phyloP scores from a whole-genome alignment of 352 stramenopile genomes.

The Elongisporangium senticosum region DNA sequence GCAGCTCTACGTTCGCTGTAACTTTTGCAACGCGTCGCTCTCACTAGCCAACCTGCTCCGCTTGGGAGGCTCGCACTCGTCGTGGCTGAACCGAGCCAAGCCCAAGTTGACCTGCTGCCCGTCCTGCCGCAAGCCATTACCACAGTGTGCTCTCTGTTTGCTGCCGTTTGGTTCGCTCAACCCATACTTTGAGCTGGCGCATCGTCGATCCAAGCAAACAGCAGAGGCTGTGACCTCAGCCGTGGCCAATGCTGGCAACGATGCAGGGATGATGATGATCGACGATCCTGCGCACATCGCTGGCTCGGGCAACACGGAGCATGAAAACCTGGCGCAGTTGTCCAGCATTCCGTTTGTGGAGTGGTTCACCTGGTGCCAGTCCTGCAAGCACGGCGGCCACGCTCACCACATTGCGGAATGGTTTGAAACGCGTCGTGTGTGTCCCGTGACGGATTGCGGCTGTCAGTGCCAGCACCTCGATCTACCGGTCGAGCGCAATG shows the following conservation, averaged over 20 bases:
- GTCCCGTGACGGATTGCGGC: conserved; percentile 91
- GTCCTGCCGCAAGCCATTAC: conserved; percentile 91
- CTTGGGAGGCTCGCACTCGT: conserved; percentile 87
- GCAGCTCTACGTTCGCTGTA: conserved; percentile 93
- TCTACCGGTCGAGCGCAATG: conserved; percentile 41
- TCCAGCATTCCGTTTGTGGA: conserved; percentile 93
- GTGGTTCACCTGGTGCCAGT: conserved; percentile 95
- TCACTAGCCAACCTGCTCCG: conserved; percentile 86
- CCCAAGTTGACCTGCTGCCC: conserved; percentile 88
- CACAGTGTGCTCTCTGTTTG: conserved; percentile 91
- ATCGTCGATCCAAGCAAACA: conserved; percentile 62
- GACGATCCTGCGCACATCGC: conserved; percentile 34
- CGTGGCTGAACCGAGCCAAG: conserved; percentile 84
- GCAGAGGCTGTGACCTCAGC: conserved; percentile 41
- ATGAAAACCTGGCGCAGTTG: conserved; percentile 85
- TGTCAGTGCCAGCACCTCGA: conserved; percentile 87
- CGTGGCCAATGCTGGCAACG: conserved; percentile 19
- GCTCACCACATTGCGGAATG: conserved; percentile 92
- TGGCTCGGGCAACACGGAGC: conserved; percentile 36
- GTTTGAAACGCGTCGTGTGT: conserved; percentile 88
- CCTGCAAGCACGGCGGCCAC: conserved; percentile 88
- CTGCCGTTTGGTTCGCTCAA: conserved; percentile 92
- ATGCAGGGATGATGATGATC: conserved; percentile 26
- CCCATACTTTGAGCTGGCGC: conserved; percentile 93
- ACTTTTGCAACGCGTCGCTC: conserved; percentile 91